Conservation (phyloP, 805 yeast genomes). For the Candida silvicultrix region DNA sequence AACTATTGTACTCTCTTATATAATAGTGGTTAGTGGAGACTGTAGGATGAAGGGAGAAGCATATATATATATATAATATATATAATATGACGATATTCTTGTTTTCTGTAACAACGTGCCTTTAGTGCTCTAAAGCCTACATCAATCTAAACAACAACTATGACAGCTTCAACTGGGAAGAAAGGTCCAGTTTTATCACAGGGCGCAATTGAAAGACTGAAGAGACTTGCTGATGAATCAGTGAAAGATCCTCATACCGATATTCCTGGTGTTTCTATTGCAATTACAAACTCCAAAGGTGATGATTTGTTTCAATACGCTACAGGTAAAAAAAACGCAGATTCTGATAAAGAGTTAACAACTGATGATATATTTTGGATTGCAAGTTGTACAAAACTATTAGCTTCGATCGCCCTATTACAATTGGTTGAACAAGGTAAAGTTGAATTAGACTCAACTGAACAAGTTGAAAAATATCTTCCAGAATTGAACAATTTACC, state of each 20-base stretch:
- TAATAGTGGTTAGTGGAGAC: background rate
- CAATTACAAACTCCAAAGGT: slow-evolving; percentile 13
- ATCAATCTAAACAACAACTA: background rate
- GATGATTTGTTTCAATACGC: slow-evolving; percentile 17
- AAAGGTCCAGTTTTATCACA: background rate
- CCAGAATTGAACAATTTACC: slow-evolving; percentile 26
- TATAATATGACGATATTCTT: too few species aligned
- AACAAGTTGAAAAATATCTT: slow-evolving; percentile 22
- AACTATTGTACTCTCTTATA: too few species aligned
- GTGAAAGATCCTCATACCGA: slow-evolving; percentile 1
- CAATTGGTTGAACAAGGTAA: slow-evolving; percentile 29
- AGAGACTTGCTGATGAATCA: slow-evolving; percentile 1
- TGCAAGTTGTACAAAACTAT: slow-evolving; percentile 27
- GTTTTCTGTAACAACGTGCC: too few species aligned
- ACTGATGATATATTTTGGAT: slow-evolving; percentile 24
- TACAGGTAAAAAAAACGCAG: slow-evolving; percentile 14
- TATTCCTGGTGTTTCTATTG: slow-evolving; percentile 11
- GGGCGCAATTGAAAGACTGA: background rate
- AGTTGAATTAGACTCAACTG: slow-evolving; percentile 24
- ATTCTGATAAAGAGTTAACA: slow-evolving; percentile 7
- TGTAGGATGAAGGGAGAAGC: background rate
- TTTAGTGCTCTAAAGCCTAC: too few species aligned
- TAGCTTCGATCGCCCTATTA: slow-evolving; percentile 24
- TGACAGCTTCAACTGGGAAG: background rate
- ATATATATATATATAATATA: too few species aligned